These are phyloP conservation scores for Neurospora sp. DNA, from an alignment of 495 filamentous ascomycete species.

Conservation along the genomic window DNA sequence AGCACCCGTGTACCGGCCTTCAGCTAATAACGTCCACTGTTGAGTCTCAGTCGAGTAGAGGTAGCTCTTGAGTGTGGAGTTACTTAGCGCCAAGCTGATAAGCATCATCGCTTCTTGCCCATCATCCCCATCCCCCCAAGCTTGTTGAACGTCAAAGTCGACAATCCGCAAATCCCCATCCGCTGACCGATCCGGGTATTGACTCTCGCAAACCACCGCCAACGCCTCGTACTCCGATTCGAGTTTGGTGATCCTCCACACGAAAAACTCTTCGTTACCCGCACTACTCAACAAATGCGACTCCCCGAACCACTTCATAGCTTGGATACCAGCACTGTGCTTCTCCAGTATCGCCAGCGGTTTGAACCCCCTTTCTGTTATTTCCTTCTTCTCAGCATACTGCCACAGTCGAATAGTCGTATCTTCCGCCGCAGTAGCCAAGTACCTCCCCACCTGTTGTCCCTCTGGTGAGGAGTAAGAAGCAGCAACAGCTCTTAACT, in stretches of 20 bases:
- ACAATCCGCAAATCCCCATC: slow-evolving; percentile 69
- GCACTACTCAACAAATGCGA: slow-evolving; percentile 71
- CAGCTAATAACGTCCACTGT: slow-evolving; percentile 45
- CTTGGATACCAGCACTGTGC: slow-evolving; percentile 77
- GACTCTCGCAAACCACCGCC: slow-evolving; percentile 50
- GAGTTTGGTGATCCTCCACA: slow-evolving; percentile 59
- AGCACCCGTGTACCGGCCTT: slow-evolving; percentile 60
- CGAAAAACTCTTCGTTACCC: slow-evolving; percentile 78
- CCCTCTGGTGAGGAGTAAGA: slow-evolving; percentile 35
- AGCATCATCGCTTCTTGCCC: too few relatives aligned
- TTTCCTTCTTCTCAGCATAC: slow-evolving; percentile 3
- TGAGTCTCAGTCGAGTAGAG: slow-evolving; percentile 35
- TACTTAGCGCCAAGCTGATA: slow-evolving; percentile 47
- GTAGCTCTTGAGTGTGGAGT: slow-evolving; percentile 65
- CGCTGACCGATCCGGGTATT: slow-evolving; percentile 46
- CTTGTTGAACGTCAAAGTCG: slow-evolving; percentile 37
- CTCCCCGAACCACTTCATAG: slow-evolving; percentile 62
- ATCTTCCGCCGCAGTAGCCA: slow-evolving; percentile 87
- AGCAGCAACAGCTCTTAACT: slow-evolving; percentile 70
- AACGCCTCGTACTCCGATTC: slow-evolving; percentile 40
- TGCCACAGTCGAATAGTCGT: slow-evolving; percentile 67
- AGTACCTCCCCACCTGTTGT: slow-evolving; percentile 12
- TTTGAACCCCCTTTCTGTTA: slow-evolving; percentile 14
- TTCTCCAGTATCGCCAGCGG: slow-evolving; percentile 56
- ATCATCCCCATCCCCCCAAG: too few relatives aligned